Evolutionary conservation across 306 rosid genomes (phyloP).

Genomic region (Luffa acutangula): DNA sequence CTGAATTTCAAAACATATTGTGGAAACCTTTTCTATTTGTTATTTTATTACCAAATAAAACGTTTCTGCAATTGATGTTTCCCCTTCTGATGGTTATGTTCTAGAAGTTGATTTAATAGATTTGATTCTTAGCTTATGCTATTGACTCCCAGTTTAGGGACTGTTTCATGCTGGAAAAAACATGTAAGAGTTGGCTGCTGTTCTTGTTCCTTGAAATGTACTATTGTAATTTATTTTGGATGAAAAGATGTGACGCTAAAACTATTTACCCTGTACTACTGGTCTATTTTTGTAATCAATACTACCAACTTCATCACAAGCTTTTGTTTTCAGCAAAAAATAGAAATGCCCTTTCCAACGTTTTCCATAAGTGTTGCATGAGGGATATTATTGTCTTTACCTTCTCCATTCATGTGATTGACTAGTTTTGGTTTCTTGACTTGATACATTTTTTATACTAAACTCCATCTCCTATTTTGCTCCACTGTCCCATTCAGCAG

Average conservation of each 20-base stretch:
- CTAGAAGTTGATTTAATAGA: neutral
- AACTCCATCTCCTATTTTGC: neutral
- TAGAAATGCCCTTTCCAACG: neutral
- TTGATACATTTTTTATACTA: neutral
- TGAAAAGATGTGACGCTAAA: neutral
- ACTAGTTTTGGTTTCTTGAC: neutral
- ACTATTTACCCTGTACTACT: neutral
- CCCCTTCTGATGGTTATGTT: neutral
- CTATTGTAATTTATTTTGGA: neutral
- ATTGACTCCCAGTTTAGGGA: neutral
- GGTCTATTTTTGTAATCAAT: neutral
- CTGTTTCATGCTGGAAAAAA: neutral
- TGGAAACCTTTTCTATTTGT: neutral
- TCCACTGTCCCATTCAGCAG: neutral
- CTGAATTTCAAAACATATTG: neutral
- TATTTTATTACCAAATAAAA: neutral
- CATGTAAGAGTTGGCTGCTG: neutral
- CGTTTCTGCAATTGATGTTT: neutral
- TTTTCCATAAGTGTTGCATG: neutral
- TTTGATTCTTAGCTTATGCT: neutral
- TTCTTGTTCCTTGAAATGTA: neutral
- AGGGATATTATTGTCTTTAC: neutral
- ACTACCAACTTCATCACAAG: neutral
- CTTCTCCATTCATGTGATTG: neutral
- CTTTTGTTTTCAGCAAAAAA: neutral